Evolutionary conservation across 495 filamentous ascomycete species (phyloP).

Genomic region (Penicillium macrosclerotiorum): DNA sequence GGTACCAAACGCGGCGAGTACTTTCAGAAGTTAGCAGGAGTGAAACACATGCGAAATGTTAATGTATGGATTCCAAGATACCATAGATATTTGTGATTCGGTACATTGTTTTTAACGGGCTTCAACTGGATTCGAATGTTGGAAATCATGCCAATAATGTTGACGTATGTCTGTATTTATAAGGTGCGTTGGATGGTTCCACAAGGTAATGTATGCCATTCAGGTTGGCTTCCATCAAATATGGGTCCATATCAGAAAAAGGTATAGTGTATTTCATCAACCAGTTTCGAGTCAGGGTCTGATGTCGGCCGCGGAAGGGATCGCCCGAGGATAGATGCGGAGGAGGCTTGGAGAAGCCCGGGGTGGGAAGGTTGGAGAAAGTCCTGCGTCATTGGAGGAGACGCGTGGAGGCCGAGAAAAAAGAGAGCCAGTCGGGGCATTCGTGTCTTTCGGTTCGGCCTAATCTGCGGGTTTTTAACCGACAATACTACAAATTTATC

Average conservation of each 20-base stretch:
- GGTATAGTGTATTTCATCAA: background rate
- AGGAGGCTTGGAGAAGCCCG: constrained; percentile 18
- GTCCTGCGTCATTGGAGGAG: constrained; percentile 20
- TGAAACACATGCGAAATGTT: too few relatives aligned
- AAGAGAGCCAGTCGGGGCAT: constrained; percentile 17
- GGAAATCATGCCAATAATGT: too few relatives aligned
- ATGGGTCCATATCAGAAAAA: background rate
- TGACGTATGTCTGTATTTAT: too few relatives aligned
- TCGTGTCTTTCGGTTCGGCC: background rate
- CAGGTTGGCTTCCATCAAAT: background rate
- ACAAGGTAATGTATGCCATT: constrained; percentile 6
- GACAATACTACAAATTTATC: too few relatives aligned
- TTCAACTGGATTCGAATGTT: background rate
- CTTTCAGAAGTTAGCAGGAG: constrained; percentile 15
- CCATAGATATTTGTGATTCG: constrained; percentile 46
- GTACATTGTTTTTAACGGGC: constrained; percentile 35
- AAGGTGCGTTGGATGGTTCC: background rate
- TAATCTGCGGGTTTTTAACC: constrained; percentile 13
- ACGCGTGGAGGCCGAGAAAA: background rate
- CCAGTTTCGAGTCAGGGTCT: constrained; percentile 7
- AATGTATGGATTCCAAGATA: too few relatives aligned
- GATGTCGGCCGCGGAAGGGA: constrained; percentile 15
- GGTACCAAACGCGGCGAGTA: constrained; percentile 50
- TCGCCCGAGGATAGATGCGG: constrained; percentile 22
- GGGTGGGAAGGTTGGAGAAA: constrained; percentile 14